Evolutionary conservation across 202 grass and related monocot species (phyloP), one percentile per base, ranked within the genome.

Genomic region (Digitaria exilis): DNA sequence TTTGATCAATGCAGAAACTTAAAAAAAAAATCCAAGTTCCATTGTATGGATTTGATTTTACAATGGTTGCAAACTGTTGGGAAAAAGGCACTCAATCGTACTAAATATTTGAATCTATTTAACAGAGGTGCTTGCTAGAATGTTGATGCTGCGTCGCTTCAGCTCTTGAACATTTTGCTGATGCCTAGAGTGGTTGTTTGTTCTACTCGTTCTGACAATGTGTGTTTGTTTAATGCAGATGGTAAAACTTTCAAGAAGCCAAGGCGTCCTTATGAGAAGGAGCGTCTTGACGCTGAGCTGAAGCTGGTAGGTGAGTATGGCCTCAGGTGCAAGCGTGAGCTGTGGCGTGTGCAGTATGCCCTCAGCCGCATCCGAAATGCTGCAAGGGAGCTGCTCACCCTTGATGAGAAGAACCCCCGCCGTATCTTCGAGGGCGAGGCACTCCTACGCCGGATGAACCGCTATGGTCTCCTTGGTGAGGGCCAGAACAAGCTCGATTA

Each of bases 181-280:
- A 30, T 54, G 34, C 18, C 16, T 28, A 19, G n/a, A 44, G 14
- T 49, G 21, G 30, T 2, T 60, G 4, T 63, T 42, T 43, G 1
- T 51, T 25, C 22, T 18, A 4, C 32, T 63, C 39, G 24, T 54
- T 44, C 12, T 44, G 32, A 28, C 13, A 71, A 18, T 46, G 50
- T n/a, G 19, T 52, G 67, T 48, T 16, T 69, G 6, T 48, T 1
- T 45, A 0, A 48, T 18, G 28, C 69, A 94, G 92, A 94, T 84
- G 89, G 92, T 70, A 94, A 94, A 64, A 94, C 92, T 54, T 94
- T 94, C 48, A 94, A 94, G 84, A 94, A 89, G 55, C 92, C 89
- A 45, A 84, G 89, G 4, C 89, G 92, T 16, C 89, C 92, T 0
- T 94, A 92, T 29, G 84, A 92, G 92, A 94, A 94, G 79, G 92